These are phyloP conservation scores for Combretum micranthum DNA, from an alignment of 345 rosid genomes.

Conservation along the genomic window DNA sequence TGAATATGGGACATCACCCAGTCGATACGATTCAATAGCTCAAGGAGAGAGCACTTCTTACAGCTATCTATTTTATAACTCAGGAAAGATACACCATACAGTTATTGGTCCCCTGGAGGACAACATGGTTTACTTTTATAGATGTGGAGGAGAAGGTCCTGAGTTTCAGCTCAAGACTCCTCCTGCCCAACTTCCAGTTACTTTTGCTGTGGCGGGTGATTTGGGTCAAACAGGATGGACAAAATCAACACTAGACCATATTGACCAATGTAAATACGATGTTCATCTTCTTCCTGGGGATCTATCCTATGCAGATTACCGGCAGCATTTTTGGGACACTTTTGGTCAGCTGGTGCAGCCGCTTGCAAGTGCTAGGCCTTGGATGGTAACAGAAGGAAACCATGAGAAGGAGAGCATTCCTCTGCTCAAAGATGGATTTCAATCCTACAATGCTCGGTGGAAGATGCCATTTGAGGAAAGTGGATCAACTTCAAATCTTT, in stretches of 20 bases:
- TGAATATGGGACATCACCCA: constrained; percentile 72
- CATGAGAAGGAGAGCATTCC: constrained; percentile 81
- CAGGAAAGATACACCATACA: constrained; percentile 88
- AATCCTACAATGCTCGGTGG: constrained; percentile 82
- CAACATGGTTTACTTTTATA: constrained; percentile 57
- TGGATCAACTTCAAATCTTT: constrained; percentile 84
- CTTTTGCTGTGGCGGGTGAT: constrained; percentile 93
- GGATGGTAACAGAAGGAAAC: constrained; percentile 99
- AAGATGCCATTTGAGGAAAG: constrained; percentile 92
- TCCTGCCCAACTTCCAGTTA: constrained; percentile 64
- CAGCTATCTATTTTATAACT: constrained; percentile 57
- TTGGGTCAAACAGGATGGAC: constrained; percentile 98
- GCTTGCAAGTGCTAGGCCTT: constrained; percentile 85
- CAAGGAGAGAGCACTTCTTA: constrained; percentile 83
- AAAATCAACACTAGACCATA: constrained; percentile 79
- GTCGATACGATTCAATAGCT: constrained; percentile 38
- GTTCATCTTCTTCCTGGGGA: constrained; percentile 92
- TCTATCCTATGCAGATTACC: constrained; percentile 86
- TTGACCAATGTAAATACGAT: constrained; percentile 61
- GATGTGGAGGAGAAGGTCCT: constrained; percentile 74
- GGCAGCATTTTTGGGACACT: constrained; percentile 86
- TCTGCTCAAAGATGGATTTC: constrained; percentile 54
- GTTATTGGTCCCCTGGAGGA: constrained; percentile 78
- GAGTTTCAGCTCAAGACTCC: constrained; percentile 90
- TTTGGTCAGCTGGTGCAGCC: constrained; percentile 90